Conservation (phyloP, 345 rosid genomes). For the Syzygium aromaticum region DNA sequence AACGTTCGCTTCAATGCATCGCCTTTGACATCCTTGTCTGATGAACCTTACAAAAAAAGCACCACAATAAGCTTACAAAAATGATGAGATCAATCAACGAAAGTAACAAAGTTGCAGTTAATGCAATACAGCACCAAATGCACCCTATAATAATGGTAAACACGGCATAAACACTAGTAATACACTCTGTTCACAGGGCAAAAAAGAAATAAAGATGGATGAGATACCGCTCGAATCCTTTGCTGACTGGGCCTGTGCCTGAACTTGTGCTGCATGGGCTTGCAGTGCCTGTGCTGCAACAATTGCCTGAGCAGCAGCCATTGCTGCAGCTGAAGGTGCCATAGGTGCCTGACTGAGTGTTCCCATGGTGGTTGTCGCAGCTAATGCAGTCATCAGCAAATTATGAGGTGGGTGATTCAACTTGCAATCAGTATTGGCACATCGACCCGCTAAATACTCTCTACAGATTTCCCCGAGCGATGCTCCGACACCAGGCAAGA, state of each 20-base stretch:
- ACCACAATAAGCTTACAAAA: not conserved
- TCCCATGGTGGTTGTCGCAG: slow-evolving; percentile 90
- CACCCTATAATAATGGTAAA: not conserved
- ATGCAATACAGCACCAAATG: not conserved
- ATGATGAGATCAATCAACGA: not conserved
- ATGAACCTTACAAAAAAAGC: slow-evolving; percentile 36
- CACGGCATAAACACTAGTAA: not conserved
- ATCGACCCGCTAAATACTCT: slow-evolving; percentile 85
- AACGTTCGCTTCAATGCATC: slow-evolving; percentile 69
- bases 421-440: slow-evolving; percentile 76
- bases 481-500: slow-evolving; percentile 94
- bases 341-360: slow-evolving; percentile 88
- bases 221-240: slow-evolving; percentile 59
- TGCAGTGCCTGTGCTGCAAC: slow-evolving; percentile 99
- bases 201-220: not conserved
- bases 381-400: slow-evolving; percentile 88
- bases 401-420: slow-evolving; percentile 89
- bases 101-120: not conserved
- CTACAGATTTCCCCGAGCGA: slow-evolving; percentile 94
- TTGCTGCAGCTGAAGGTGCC: slow-evolving; percentile 99
- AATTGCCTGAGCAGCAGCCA: slow-evolving; percentile 99
- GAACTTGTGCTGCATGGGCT: slow-evolving; percentile 98
- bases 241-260: slow-evolving; percentile 68
- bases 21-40: slow-evolving; percentile 42
- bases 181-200: not conserved